Conservation (phyloP, 352 stramenopile species). For the Phytophthora quininea region DNA sequence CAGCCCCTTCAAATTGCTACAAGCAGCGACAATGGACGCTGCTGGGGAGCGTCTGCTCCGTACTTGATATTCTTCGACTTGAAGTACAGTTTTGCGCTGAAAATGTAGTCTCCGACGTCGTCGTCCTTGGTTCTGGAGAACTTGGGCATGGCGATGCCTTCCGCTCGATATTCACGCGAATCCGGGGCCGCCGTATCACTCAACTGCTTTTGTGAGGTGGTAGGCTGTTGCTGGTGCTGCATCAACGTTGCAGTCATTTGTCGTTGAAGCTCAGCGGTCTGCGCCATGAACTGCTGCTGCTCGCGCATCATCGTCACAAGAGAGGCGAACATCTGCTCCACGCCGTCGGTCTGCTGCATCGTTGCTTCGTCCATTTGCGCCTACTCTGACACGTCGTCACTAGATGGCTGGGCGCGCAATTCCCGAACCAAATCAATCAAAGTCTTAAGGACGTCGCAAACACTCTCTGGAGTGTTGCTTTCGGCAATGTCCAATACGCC, state of each 20-base stretch:
- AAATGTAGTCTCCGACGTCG: conserved; percentile 17
- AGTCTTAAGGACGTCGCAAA: conserved; percentile 8
- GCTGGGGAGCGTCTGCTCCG: background rate
- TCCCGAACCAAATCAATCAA: conserved; percentile 12
- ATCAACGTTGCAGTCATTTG: conserved; percentile 11
- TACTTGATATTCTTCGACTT: conserved; percentile 22
- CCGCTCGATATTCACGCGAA: conserved; percentile 3
- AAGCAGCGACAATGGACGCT: conserved; percentile 4
- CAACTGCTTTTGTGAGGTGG: background rate
- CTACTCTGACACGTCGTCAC: conserved; percentile 3
- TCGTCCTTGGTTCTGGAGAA: conserved; percentile 11
- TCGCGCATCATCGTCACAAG: conserved; percentile 15
- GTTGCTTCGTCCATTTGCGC: conserved; percentile 11
- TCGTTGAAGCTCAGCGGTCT: conserved; percentile 9
- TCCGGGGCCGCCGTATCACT: background rate
- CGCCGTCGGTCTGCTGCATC: background rate
- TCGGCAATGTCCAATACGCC: background rate
- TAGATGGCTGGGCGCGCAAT: background rate
- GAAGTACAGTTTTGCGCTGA: conserved; percentile 15
- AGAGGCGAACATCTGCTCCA: conserved; percentile 13
- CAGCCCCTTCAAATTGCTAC: conserved; percentile 8
- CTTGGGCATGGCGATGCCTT: conserved; percentile 17
- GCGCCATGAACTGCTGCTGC: conserved; percentile 17
- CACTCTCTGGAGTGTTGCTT: conserved; percentile 9
- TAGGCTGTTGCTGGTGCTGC: conserved; percentile 7